Evolutionary conservation across 306 rosid species (phyloP).

Genomic region (Delonix regia): DNA sequence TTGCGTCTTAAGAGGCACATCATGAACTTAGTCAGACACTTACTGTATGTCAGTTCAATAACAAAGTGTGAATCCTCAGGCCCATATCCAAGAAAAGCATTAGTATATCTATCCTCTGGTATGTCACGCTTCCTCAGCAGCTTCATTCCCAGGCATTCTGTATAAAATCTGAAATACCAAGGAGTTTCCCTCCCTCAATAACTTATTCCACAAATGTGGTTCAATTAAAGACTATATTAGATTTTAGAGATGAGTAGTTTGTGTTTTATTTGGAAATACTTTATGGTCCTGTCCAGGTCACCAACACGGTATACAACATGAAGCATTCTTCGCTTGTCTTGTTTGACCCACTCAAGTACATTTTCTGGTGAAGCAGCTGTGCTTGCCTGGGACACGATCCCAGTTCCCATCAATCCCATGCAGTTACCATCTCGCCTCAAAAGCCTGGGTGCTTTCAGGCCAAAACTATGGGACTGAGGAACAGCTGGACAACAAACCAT

Average conservation of each 20-base stretch:
- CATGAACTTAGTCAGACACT: slow-evolving; percentile 48
- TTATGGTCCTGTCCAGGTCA: slow-evolving; percentile 92
- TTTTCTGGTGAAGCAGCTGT: slow-evolving; percentile 74
- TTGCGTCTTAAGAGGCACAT: slow-evolving; percentile 34
- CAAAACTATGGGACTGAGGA: slow-evolving; percentile 61
- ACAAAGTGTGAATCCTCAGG: slow-evolving; percentile 98
- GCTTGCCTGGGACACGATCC: slow-evolving; percentile 61
- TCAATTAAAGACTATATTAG: slow-evolving; percentile 5
- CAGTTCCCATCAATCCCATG: slow-evolving; percentile 47
- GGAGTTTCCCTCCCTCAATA: slow-evolving; percentile 16
- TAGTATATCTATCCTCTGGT: slow-evolving; percentile 95
- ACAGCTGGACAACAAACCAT: slow-evolving; percentile 50
- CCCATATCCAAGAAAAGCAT: slow-evolving; percentile 96
- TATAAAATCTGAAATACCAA: slow-evolving; percentile 81
- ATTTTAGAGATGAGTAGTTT: slow-evolving; percentile 45
- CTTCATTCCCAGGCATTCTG: slow-evolving; percentile 97
- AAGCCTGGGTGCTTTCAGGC: slow-evolving; percentile 56
- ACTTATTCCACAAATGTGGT: slow-evolving; percentile 1
- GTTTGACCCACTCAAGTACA: slow-evolving; percentile 88
- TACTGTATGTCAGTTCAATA: slow-evolving; percentile 94
- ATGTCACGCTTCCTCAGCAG: slow-evolving; percentile 94
- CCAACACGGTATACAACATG: slow-evolving; percentile 97
- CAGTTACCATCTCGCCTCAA: slow-evolving; percentile 53
- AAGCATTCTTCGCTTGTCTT: slow-evolving; percentile 84
- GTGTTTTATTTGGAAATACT: slow-evolving; percentile 45